Conservation (phyloP, 495 filamentous ascomycete genomes). For the Daldinia vernicosa region DNA sequence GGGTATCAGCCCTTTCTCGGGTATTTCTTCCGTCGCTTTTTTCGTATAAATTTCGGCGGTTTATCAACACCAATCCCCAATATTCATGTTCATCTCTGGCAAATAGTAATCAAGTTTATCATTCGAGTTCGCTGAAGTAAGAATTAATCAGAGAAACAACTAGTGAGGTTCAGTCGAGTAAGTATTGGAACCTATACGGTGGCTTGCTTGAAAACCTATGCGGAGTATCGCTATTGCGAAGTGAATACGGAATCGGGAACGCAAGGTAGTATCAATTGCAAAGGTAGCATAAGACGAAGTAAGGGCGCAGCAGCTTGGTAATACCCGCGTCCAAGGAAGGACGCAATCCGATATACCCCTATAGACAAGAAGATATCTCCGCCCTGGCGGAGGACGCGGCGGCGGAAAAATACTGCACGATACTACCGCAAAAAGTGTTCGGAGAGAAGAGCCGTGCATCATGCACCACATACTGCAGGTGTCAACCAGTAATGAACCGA, state of each 20-base stretch:
- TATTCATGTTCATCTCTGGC: not conserved
- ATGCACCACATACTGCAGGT: not conserved
- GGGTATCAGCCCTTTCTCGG: not conserved
- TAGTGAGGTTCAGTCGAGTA: not conserved
- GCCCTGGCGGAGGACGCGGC: not conserved
- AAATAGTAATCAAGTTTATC: not conserved
- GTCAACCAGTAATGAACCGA: not conserved
- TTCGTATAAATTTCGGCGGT: not conserved
- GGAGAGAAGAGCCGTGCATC: not conserved
- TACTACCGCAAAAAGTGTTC: not conserved
- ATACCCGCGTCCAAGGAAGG: not conserved
- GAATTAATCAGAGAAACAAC: not conserved
- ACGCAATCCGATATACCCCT: not conserved
- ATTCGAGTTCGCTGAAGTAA: not conserved
- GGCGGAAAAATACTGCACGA: not conserved
- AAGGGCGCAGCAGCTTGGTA: not conserved
- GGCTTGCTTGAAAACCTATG: not conserved
- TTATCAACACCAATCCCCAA: not conserved
- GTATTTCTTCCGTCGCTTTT: not conserved
- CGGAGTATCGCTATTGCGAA: not conserved
- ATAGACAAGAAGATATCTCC: not conserved
- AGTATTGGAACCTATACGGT: not conserved
- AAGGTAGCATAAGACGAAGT: not conserved
- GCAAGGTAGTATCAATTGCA: not conserved
- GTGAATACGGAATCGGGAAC: not conserved